These are phyloP conservation scores for Hypoxylon lienhwacheense DNA, from an alignment of 495 filamentous ascomycete species.

Conservation along the genomic window DNA sequence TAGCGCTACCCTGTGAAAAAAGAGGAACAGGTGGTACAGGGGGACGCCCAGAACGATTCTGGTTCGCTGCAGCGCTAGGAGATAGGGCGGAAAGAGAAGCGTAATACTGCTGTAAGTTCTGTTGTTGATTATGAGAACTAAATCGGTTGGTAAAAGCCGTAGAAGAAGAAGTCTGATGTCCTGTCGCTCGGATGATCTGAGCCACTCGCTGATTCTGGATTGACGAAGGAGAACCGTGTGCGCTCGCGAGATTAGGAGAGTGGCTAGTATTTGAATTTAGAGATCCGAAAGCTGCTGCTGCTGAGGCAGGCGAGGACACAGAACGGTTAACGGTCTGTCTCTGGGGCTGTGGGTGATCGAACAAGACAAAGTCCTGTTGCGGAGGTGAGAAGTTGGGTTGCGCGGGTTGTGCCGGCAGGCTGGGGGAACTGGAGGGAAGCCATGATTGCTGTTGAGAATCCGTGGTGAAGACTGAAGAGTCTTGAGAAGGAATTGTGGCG, in stretches of 20 bases:
- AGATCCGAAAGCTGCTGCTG: conserved; percentile 47
- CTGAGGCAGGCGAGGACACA: conserved; percentile 43
- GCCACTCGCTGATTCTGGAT: conserved; percentile 60
- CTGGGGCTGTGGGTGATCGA: conserved; percentile 47
- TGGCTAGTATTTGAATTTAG: conserved; percentile 34
- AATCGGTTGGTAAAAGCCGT: conserved; percentile 59
- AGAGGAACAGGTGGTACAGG: conserved; percentile 59
- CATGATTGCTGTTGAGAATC: conserved; percentile 60
- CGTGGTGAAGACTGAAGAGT: conserved; percentile 62
- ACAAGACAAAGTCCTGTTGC: conserved; percentile 60
- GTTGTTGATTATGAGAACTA: conserved; percentile 49
- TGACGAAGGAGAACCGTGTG: conserved; percentile 42
- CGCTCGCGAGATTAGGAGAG: conserved; percentile 38
- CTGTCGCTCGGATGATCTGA: conserved; percentile 61
- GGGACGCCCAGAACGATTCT: conserved; percentile 50
- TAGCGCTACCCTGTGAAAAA: conserved; percentile 54
- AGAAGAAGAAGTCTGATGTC: conserved; percentile 58
- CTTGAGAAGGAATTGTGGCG: conserved; percentile 55
- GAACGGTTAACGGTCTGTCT: conserved; percentile 55
- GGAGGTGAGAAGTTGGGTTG: conserved; percentile 46
- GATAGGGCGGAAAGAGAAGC: conserved; percentile 53
- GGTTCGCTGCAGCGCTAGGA: conserved; percentile 49
- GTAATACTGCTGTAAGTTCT: conserved; percentile 51
- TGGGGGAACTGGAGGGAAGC: conserved; percentile 61
- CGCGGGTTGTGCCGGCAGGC: conserved; percentile 61